These are phyloP conservation scores for Anisodus tanguticus DNA, from an alignment of 257 asterid species.

Conservation along the genomic window DNA sequence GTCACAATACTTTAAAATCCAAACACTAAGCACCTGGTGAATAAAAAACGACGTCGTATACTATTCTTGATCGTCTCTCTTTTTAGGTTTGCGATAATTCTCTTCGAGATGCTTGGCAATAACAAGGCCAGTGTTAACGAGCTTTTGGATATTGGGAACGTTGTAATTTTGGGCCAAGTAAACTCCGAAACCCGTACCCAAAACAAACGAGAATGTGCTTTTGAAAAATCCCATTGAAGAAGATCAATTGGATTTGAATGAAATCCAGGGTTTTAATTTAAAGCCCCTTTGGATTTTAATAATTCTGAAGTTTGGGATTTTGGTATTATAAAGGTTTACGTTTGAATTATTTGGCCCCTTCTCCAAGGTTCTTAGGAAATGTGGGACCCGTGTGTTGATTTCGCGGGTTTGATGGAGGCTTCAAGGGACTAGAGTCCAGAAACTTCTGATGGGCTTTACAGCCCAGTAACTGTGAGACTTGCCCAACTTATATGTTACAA, in stretches of 20 bases:
- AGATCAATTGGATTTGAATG: background rate
- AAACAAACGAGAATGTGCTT: slow-evolving; percentile 58
- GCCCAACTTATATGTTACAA: background rate
- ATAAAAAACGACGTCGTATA: background rate
- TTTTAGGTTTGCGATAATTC: slow-evolving; percentile 79
- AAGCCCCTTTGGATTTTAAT: background rate
- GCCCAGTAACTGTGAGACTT: background rate
- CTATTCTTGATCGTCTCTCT: slow-evolving; percentile 52
- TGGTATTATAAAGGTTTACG: slow-evolving; percentile 28
- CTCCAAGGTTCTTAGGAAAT: slow-evolving; percentile 37
- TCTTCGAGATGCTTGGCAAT: slow-evolving; percentile 70
- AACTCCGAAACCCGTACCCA: slow-evolving; percentile 66
- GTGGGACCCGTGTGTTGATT: slow-evolving; percentile 21
- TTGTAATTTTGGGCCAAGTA: slow-evolving; percentile 84
- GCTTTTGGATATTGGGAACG: slow-evolving; percentile 72
- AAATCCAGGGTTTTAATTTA: background rate
- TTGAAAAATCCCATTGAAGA: slow-evolving; percentile 45
- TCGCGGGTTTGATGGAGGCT: background rate
- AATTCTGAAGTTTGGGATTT: background rate
- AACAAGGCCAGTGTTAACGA: slow-evolving; percentile 52
- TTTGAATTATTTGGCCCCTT: slow-evolving; percentile 33
- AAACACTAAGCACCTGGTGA: slow-evolving; percentile 31
- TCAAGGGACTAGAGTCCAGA: background rate
- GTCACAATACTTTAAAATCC: slow-evolving; percentile 9
- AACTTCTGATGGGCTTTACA: background rate